Conservation (phyloP, 768 basidiomycete genomes). For the Crassisporium funariophilum region DNA sequence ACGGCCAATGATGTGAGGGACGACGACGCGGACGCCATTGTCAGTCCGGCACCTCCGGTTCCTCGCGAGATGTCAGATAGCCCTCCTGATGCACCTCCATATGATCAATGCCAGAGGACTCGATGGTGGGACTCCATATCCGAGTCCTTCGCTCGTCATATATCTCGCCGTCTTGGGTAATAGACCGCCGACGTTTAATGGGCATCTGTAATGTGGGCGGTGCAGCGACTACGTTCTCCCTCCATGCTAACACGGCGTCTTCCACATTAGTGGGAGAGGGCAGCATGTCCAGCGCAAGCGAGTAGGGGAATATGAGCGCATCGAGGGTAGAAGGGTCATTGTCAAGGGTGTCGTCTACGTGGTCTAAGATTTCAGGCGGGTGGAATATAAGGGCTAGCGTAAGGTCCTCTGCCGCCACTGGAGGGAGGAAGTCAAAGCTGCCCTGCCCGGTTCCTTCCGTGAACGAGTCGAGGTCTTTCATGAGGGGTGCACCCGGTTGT, state of each 20-base stretch:
- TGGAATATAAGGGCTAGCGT: slow-evolving; percentile 30
- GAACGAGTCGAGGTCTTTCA: slow-evolving; percentile 62
- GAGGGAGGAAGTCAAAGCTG: slow-evolving; percentile 50
- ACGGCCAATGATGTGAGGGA: background rate
- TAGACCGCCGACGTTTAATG: slow-evolving; percentile 40
- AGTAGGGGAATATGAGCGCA: slow-evolving; percentile 27
- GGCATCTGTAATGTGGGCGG: slow-evolving; percentile 14
- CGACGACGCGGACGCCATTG: slow-evolving; percentile 13
- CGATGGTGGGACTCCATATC: slow-evolving; percentile 27
- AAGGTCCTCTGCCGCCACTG: slow-evolving; percentile 34
- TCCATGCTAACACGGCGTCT: slow-evolving; percentile 40
- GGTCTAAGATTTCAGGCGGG: slow-evolving; percentile 19
- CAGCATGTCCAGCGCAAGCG: slow-evolving; percentile 31
- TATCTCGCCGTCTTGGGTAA: slow-evolving; percentile 35
- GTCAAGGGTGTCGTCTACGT: slow-evolving; percentile 10
- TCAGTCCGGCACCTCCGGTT: slow-evolving; percentile 25
- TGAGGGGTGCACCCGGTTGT: slow-evolving; percentile 46
- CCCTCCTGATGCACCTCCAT: slow-evolving; percentile 15
- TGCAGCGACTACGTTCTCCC: slow-evolving; percentile 36
- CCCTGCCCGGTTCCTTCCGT: slow-evolving; percentile 58
- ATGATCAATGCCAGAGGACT: slow-evolving; percentile 20
- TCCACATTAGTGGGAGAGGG: slow-evolving; percentile 27
- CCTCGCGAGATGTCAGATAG: slow-evolving; percentile 14
- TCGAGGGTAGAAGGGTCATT: slow-evolving; percentile 12
- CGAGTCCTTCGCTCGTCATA: slow-evolving; percentile 28